A percentile compares a stretch with the other conserved stretches of the same genome.
phyloP scores from a whole-genome alignment of 2,329 filamentous ascomycete species.

The Fusarium subtropicale region DNA sequence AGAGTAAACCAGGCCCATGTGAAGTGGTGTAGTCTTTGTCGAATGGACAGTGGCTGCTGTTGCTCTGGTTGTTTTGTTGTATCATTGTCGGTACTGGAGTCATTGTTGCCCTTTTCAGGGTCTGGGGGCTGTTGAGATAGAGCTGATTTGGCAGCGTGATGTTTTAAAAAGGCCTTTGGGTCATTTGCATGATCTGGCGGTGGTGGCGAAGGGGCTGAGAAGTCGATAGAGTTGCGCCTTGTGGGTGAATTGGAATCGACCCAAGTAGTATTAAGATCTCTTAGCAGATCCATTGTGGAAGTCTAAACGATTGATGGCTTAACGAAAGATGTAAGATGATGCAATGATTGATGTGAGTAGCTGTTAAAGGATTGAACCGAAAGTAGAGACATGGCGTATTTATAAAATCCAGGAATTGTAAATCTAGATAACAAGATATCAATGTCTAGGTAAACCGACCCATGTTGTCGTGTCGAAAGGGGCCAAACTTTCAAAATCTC shows the following conservation, averaged over 20 bases:
- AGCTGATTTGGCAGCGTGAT: slow-evolving; percentile 10
- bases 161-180: slow-evolving; percentile 21
- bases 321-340: slow-evolving; percentile 17
- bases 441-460: slow-evolving; percentile 9
- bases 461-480: slow-evolving; percentile 32
- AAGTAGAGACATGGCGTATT: slow-evolving; percentile 14
- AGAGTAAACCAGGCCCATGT: slow-evolving; percentile 81
- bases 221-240: slow-evolving; percentile 41
- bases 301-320: background rate
- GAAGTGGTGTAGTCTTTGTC: slow-evolving; percentile 66
- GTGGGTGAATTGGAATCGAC: slow-evolving; percentile 44
- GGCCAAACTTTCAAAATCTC: slow-evolving; percentile 33
- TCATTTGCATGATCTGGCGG: slow-evolving; percentile 22
- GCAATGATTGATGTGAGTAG: slow-evolving; percentile 7
- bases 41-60: slow-evolving; percentile 53
- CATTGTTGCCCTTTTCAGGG: slow-evolving; percentile 26
- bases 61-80: slow-evolving; percentile 21
- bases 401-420: slow-evolving; percentile 13
- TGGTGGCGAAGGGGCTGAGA: slow-evolving; percentile 21
- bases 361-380: background rate
- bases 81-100: background rate
- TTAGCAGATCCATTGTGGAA: slow-evolving; percentile 34
- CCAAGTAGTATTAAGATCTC: slow-evolving; percentile 41
- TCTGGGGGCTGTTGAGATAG: slow-evolving; percentile 10
- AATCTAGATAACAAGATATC: background rate